Evolutionary conservation across 1,284 basidiomycete genomes (phyloP).

Genomic region (Bjerkandera adusta): DNA sequence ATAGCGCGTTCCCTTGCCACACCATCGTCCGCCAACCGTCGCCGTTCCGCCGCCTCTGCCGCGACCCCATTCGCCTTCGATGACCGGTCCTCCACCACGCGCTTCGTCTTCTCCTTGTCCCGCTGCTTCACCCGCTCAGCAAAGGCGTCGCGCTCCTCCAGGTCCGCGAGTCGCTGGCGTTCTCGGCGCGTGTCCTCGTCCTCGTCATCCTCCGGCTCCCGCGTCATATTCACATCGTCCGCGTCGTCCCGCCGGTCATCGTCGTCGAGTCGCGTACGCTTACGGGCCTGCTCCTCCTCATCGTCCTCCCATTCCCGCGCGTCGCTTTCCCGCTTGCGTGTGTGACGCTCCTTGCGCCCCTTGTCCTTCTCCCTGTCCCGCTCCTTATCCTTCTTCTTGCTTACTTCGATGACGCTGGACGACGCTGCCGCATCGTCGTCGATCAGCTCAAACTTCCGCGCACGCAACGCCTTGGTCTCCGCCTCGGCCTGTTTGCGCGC

Average conservation of each 20-base stretch:
- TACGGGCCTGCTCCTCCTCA: slow-evolving; percentile 77
- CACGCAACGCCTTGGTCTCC: slow-evolving; percentile 65
- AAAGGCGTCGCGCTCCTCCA: slow-evolving; percentile 90
- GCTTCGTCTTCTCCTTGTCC: slow-evolving; percentile 86
- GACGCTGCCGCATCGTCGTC: slow-evolving; percentile 66
- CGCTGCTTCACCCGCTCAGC: slow-evolving; percentile 84
- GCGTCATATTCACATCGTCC: slow-evolving; percentile 34
- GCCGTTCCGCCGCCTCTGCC: slow-evolving; percentile 80
- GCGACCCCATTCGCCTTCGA: slow-evolving; percentile 71
- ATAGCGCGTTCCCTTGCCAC: slow-evolving; percentile 78
- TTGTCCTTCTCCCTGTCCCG: slow-evolving; percentile 40
- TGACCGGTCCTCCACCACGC: slow-evolving; percentile 90
- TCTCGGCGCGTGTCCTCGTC: slow-evolving; percentile 74
- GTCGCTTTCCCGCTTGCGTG: slow-evolving; percentile 79
- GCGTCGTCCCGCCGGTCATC: slow-evolving; percentile 35
- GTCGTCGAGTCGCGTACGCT: slow-evolving; percentile 55
- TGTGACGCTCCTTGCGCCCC: slow-evolving; percentile 50
- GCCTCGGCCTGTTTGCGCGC: slow-evolving; percentile 66
- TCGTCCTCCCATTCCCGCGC: slow-evolving; percentile 84
- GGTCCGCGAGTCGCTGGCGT: slow-evolving; percentile 75
- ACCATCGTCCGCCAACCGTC: slow-evolving; percentile 83
- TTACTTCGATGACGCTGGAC: slow-evolving; percentile 40
- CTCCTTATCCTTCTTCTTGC: slow-evolving; percentile 46
- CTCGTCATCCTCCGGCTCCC: slow-evolving; percentile 52
- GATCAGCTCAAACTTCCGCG: slow-evolving; percentile 77